Evolutionary conservation across 192 early-diverging fungal genomes (phyloP).

Genomic region (Coemansia sp.): DNA sequence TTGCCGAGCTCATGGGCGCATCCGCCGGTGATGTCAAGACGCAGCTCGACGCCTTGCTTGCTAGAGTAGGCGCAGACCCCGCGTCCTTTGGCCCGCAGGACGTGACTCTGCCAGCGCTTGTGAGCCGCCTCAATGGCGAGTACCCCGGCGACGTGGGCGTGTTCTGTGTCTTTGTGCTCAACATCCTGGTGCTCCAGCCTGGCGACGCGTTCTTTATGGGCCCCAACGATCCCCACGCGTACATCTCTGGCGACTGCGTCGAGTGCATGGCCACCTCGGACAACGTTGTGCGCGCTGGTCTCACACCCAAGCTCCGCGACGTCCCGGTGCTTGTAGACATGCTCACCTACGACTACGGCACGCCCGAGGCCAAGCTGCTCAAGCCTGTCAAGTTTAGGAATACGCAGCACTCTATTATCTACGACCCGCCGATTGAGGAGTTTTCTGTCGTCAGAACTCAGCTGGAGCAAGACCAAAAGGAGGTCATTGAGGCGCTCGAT

Average conservation of each 20-base stretch:
- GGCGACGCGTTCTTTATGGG: conserved; percentile 94
- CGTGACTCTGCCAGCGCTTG: conserved; percentile 57
- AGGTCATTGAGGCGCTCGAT: conserved; percentile 55
- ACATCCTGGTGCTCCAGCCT: conserved; percentile 73
- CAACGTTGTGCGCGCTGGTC: conserved; percentile 94
- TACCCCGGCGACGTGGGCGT: conserved; percentile 90
- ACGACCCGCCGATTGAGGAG: conserved; percentile 96
- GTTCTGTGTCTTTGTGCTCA: conserved; percentile 86
- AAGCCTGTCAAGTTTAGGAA: conserved; percentile 55
- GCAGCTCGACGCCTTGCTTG: conserved; percentile 57
- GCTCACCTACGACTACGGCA: conserved; percentile 86
- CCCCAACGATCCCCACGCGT: conserved; percentile 96
- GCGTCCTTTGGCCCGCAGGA: conserved; percentile 8
- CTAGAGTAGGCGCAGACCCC: conserved; percentile 29
- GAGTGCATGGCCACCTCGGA: conserved; percentile 99
- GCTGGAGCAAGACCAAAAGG: conserved; percentile 47
- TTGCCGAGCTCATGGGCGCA: conserved; percentile 60
- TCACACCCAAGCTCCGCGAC: conserved; percentile 92
- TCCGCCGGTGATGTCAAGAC: conserved; percentile 43
- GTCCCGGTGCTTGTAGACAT: conserved; percentile 84
- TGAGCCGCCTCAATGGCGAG: conserved; percentile 71
- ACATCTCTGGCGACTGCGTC: conserved; percentile 92
- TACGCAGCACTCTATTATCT: conserved; percentile 58
- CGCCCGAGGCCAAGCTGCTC: conserved; percentile 78
- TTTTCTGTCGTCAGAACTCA: conserved; percentile 77